These are phyloP conservation scores for Aspergillus campestris DNA, from an alignment of 495 filamentous ascomycete genomes.

Conservation along the genomic window DNA sequence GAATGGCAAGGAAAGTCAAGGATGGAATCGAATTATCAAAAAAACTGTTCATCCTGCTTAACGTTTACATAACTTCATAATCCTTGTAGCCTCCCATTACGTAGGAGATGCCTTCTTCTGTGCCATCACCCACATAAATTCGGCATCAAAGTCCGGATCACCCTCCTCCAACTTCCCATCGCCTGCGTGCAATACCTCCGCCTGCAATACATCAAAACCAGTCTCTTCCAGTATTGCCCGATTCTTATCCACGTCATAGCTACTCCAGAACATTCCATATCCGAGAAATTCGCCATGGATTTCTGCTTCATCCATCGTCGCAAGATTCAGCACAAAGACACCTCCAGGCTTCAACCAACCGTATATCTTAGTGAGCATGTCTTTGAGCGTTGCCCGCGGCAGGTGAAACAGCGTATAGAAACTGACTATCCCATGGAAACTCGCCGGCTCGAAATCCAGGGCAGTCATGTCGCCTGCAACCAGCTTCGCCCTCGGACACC, in stretches of 20 bases:
- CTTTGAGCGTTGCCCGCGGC: neutral
- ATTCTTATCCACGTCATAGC: neutral
- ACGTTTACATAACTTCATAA: too few relatives aligned
- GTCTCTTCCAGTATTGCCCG: neutral
- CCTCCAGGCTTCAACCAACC: neutral
- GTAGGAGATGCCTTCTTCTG: neutral
- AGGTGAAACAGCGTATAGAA: neutral
- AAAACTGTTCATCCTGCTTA: too few relatives aligned
- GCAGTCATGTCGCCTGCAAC: neutral
- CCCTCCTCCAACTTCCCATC: slow-evolving; percentile 1
- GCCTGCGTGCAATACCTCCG: neutral
- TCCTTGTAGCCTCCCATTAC: neutral
- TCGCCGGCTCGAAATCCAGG: neutral
- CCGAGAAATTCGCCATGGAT: neutral
- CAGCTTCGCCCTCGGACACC: neutral
- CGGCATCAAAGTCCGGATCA: slow-evolving; percentile 1
- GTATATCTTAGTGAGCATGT: neutral
- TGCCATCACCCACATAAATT: slow-evolving; percentile 2
- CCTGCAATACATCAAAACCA: neutral
- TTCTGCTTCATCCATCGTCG: neutral
- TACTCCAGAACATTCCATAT: slow-evolving; percentile 2
- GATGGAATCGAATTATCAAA: too few relatives aligned
- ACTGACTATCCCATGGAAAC: neutral
- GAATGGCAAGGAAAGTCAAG: too few relatives aligned
- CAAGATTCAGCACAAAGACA: neutral